Percentiles rank a stretch among this genome's conserved stretches.
These are phyloP conservation scores for Chlamydomonas incerta DNA, from an alignment of 139 green algal species.

Conservation along the genomic window DNA sequence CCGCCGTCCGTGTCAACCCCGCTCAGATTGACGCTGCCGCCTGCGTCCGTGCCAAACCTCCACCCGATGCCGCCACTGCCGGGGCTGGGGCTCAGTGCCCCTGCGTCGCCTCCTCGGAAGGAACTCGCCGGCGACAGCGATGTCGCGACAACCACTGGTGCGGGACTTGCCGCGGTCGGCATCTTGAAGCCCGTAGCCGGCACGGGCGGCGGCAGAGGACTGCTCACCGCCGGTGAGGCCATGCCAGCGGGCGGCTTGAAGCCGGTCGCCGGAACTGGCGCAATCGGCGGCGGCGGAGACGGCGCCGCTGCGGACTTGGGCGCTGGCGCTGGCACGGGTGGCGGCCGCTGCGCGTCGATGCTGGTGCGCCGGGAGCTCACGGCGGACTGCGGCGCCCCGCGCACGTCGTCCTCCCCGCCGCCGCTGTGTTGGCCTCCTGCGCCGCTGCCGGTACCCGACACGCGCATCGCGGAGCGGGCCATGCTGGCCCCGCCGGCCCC, in stretches of 20 bases:
- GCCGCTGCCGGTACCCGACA: neutral
- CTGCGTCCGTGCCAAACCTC: neutral
- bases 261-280: too few species aligned
- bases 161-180: too few species aligned
- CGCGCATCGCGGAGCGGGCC: neutral
- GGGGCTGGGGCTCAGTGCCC: too few species aligned
- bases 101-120: neutral
- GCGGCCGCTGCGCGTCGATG: neutral
- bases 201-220: neutral
- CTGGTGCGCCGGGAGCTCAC: neutral
- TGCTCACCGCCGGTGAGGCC: too few species aligned
- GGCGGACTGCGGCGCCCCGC: neutral
- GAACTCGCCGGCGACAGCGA: too few species aligned
- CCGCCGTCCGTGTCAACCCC: neutral
- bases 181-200: neutral
- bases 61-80: constrained; percentile 2
- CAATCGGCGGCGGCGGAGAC: too few species aligned
- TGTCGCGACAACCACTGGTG: too few species aligned
- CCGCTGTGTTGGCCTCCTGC: neutral
- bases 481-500: neutral
- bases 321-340: too few species aligned
- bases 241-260: too few species aligned
- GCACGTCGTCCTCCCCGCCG: neutral
- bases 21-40: neutral
- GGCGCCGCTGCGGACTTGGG: neutral